Evolutionary conservation across 345 rosid species (phyloP).

Genomic region (Aurinia saxatilis): DNA sequence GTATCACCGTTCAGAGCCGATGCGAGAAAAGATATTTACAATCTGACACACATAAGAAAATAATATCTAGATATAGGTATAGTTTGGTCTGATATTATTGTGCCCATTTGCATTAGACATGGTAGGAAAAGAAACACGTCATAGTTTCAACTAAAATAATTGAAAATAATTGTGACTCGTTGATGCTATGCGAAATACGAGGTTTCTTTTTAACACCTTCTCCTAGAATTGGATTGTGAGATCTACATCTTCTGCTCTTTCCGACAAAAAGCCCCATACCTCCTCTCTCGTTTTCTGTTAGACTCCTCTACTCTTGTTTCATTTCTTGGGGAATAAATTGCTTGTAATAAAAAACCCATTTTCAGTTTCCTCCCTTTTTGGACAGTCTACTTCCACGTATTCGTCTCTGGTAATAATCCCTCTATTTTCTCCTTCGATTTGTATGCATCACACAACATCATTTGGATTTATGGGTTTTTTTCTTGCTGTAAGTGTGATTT

Average conservation of each 20-base stretch:
- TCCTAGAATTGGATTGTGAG: not conserved
- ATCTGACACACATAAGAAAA: not conserved
- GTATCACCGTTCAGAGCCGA: no score
- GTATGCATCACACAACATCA: not conserved
- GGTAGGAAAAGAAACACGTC: slow-evolving; percentile 23
- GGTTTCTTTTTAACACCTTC: slow-evolving; percentile 22
- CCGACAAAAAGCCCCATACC: not conserved
- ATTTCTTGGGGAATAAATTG: not conserved
- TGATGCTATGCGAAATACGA: slow-evolving; percentile 12
- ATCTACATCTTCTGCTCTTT: not conserved
- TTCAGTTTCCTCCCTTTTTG: slow-evolving; percentile 1
- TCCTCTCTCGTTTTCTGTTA: not conserved
- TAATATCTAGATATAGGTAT: slow-evolving; percentile 9
- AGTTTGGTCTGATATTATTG: not conserved
- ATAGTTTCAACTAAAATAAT: not conserved
- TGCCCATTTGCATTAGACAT: slow-evolving; percentile 16
- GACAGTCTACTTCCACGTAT: slow-evolving; percentile 22
- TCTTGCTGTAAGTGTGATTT: not conserved
- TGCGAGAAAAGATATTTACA: slow-evolving; percentile 4
- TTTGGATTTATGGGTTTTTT: not conserved
- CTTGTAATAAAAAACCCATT: not conserved
- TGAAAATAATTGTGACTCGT: not conserved
- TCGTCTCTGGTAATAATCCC: slow-evolving; percentile 15
- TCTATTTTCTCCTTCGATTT: not conserved
- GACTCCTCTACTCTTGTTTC: not conserved